Conservation (phyloP, 805 yeast species). For the Trichomonascus vanleenenianus region DNA sequence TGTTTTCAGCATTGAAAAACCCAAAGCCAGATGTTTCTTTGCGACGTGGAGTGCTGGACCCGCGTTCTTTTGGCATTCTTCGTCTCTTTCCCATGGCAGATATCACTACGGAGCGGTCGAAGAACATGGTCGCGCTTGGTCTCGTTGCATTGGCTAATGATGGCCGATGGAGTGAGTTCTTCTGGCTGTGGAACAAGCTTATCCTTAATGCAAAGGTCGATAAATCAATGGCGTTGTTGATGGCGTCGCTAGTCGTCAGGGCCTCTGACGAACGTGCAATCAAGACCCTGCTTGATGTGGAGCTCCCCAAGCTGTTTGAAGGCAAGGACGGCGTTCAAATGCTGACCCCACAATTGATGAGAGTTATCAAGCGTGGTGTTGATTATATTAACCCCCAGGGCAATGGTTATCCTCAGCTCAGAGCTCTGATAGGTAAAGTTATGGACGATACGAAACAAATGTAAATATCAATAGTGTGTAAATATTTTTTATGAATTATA, state of each 20-base stretch:
- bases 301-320: conserved; percentile 16
- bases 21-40: conserved; percentile 14
- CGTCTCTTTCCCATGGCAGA: conserved; percentile 7
- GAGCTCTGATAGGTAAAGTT: conserved; percentile 5
- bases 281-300: conserved; percentile 16
- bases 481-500: neutral
- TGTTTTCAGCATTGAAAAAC: conserved; percentile 17
- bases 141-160: conserved; percentile 24
- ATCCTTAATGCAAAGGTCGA: conserved; percentile 13
- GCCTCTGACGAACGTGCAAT: conserved; percentile 23
- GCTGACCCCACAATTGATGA: conserved; percentile 10
- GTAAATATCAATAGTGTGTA: neutral
- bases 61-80: conserved; percentile 10
- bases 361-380: conserved; percentile 13
- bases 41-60: conserved; percentile 17
- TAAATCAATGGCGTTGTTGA: conserved; percentile 15
- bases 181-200: conserved; percentile 24
- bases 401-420: conserved; percentile 12
- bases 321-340: neutral
- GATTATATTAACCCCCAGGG: conserved; percentile 17
- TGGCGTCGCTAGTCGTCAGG: conserved; percentile 24
- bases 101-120: conserved; percentile 5
- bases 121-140: conserved; percentile 17
- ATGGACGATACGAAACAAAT: neutral
- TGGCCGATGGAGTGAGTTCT: conserved; percentile 23